Evolutionary conservation across 2,329 filamentous ascomycete species (phyloP).

Genomic region (Byssothecium circinans): DNA sequence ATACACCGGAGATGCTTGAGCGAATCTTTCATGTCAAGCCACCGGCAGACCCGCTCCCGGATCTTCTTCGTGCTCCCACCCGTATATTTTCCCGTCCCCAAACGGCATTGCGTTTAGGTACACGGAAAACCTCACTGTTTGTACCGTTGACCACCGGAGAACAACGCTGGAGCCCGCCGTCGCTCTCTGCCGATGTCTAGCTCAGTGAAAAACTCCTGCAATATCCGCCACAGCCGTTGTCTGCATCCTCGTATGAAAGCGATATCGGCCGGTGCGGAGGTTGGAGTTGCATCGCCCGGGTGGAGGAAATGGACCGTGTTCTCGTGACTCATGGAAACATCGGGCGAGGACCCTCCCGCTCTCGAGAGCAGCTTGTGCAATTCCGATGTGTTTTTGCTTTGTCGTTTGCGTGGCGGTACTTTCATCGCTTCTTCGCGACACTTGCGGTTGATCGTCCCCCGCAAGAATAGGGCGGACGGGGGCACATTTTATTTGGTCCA

Average conservation of each 20-base stretch:
- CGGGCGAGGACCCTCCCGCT: conserved; percentile 19
- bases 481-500: conserved; percentile 4
- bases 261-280: conserved; percentile 38
- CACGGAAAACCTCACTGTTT: conserved; percentile 8
- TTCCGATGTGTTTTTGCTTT: conserved; percentile 27
- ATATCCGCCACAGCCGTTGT: conserved; percentile 27
- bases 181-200: conserved; percentile 14
- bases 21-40: conserved; percentile 19
- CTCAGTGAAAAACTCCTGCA: conserved; percentile 21
- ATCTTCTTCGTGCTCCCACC: conserved; percentile 15
- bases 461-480: neutral
- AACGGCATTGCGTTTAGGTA: conserved; percentile 16
- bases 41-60: conserved; percentile 10
- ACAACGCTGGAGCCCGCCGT: conserved; percentile 9
- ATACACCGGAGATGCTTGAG: neutral
- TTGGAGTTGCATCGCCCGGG: neutral
- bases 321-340: conserved; percentile 42
- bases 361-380: conserved; percentile 15
- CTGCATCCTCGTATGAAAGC: conserved; percentile 17
- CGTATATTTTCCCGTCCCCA: conserved; percentile 11
- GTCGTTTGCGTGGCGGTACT: conserved; percentile 17
- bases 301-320: conserved; percentile 25
- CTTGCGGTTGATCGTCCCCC: neutral
- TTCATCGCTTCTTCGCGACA: conserved; percentile 5
- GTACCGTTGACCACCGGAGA: conserved; percentile 10